phyloP scores from a whole-genome alignment of 2,329 filamentous ascomycete species.

The Xylariales sp. region DNA sequence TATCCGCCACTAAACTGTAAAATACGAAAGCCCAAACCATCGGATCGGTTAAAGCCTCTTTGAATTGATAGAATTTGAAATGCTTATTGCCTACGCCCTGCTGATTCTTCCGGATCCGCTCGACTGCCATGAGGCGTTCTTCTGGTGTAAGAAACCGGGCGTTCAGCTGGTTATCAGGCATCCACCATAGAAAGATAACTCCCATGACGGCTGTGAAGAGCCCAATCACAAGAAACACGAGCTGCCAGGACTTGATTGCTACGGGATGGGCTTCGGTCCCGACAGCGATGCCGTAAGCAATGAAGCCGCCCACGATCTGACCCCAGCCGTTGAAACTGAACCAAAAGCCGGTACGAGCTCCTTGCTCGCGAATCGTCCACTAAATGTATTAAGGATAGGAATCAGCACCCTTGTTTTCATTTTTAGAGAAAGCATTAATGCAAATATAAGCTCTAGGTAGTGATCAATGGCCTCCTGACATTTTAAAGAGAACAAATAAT shows the following conservation, averaged over 20 bases:
- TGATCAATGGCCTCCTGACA: no score
- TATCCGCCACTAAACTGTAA: constrained; percentile 26
- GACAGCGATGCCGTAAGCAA: constrained; percentile 40
- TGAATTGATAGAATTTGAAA: constrained; percentile 59
- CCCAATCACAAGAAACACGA: constrained; percentile 52
- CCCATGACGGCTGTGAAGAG: constrained; percentile 46
- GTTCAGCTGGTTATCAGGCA: constrained; percentile 38
- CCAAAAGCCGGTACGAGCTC: constrained; percentile 22
- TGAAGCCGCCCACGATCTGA: constrained; percentile 33
- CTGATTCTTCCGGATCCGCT: constrained; percentile 57
- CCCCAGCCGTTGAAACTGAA: constrained; percentile 28
- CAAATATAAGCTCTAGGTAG: no score
- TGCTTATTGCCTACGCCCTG: constrained; percentile 68
- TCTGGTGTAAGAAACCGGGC: constrained; percentile 47
- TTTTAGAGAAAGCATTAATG: no score
- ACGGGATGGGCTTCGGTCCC: constrained; percentile 37
- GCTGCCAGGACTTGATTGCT: constrained; percentile 60
- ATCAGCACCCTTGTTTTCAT: background rate
- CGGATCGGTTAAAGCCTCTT: constrained; percentile 31
- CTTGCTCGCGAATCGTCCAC: constrained; percentile 24
- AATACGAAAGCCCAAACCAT: constrained; percentile 32
- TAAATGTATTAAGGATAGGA: background rate
- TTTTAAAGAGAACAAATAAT: no score
- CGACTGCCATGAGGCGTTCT: constrained; percentile 49
- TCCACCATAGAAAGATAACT: constrained; percentile 41